A percentile compares a stretch with the other conserved stretches of the same genome.
Evolutionary conservation across 805 yeast species (phyloP).

Genomic region (Kodamaea hsintzibuensis): DNA sequence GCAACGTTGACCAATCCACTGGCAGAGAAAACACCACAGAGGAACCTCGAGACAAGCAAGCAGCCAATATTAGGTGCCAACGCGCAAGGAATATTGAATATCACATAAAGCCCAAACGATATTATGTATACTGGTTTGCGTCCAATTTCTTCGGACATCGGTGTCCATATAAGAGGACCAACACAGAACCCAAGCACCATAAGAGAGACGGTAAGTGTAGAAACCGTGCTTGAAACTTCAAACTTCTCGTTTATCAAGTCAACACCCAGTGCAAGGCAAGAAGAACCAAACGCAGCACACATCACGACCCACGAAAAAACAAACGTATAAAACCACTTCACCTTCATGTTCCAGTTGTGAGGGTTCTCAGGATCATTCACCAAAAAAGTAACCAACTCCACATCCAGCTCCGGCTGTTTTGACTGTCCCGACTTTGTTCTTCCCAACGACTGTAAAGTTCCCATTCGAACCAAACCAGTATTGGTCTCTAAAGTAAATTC

Average conservation of each 20-base stretch:
- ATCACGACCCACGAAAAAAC: constrained; percentile 72
- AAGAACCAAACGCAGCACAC: constrained; percentile 90
- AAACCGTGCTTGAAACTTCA: constrained; percentile 74
- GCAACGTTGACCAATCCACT: constrained; percentile 86
- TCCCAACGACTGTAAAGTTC: constrained; percentile 68
- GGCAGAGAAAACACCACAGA: constrained; percentile 83
- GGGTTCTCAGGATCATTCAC: constrained; percentile 88
- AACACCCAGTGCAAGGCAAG: constrained; percentile 86
- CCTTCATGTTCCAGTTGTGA: constrained; percentile 67
- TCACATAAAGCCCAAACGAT: constrained; percentile 69
- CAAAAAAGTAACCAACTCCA: constrained; percentile 82
- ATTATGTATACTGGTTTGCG: constrained; percentile 80
- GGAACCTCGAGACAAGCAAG: constrained; percentile 75
- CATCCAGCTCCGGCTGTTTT: constrained; percentile 55
- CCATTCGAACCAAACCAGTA: constrained; percentile 84
- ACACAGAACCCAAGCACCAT: constrained; percentile 88
- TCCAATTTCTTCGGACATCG: constrained; percentile 82
- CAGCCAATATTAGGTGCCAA: constrained; percentile 81
- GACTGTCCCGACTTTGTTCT: constrained; percentile 36
- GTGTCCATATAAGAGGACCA: constrained; percentile 91
- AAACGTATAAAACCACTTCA: constrained; percentile 68
- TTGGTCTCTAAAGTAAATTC: constrained; percentile 86
- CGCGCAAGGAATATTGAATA: constrained; percentile 88
- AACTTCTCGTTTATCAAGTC: constrained; percentile 64
- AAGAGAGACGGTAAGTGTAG: constrained; percentile 75